Conservation (phyloP, 352 stramenopile genomes). For the Pythium vanterpoolii region DNA sequence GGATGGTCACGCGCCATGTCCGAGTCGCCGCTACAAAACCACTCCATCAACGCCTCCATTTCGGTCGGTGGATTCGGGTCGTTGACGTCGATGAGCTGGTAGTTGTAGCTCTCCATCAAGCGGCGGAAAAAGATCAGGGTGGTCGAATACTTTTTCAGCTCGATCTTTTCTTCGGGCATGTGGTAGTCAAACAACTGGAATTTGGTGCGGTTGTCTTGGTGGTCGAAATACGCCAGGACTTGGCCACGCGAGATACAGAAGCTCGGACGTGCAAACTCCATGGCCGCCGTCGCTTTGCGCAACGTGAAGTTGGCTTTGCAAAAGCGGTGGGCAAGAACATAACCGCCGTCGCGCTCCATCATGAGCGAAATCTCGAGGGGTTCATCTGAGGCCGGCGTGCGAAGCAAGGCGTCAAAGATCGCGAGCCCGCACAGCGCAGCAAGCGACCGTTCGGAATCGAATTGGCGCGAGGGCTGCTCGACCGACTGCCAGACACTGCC, state of each 20-base stretch:
- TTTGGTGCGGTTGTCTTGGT: slow-evolving; percentile 48
- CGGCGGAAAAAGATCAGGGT: slow-evolving; percentile 85
- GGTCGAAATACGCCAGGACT: slow-evolving; percentile 82
- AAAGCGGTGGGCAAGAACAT: slow-evolving; percentile 80
- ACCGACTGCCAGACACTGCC: slow-evolving; percentile 87
- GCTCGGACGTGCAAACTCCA: slow-evolving; percentile 81
- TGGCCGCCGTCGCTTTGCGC: slow-evolving; percentile 64
- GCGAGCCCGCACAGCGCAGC: slow-evolving; percentile 71
- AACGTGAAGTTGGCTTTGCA: slow-evolving; percentile 85
- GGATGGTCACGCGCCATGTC: slow-evolving; percentile 79
- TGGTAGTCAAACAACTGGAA: slow-evolving; percentile 84
- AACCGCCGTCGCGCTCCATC: slow-evolving; percentile 77
- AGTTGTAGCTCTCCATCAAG: slow-evolving; percentile 83
- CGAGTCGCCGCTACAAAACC: slow-evolving; percentile 78
- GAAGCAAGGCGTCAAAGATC: slow-evolving; percentile 82
- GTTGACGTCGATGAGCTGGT: slow-evolving; percentile 78
- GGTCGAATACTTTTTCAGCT: slow-evolving; percentile 87
- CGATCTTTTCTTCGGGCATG: slow-evolving; percentile 87
- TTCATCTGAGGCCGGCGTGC: slow-evolving; percentile 65
- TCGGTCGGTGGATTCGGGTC: slow-evolving; percentile 81
- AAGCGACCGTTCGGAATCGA: slow-evolving; percentile 84
- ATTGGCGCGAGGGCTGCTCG: slow-evolving; percentile 79
- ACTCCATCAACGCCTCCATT: slow-evolving; percentile 90
- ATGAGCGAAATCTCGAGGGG: slow-evolving; percentile 79
- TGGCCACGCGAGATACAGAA: slow-evolving; percentile 69